A percentile compares a stretch with the other conserved stretches of the same genome.
These are phyloP conservation scores for Hymenoscyphus infarciens DNA, from an alignment of 2,329 filamentous ascomycete species.

Conservation along the genomic window DNA sequence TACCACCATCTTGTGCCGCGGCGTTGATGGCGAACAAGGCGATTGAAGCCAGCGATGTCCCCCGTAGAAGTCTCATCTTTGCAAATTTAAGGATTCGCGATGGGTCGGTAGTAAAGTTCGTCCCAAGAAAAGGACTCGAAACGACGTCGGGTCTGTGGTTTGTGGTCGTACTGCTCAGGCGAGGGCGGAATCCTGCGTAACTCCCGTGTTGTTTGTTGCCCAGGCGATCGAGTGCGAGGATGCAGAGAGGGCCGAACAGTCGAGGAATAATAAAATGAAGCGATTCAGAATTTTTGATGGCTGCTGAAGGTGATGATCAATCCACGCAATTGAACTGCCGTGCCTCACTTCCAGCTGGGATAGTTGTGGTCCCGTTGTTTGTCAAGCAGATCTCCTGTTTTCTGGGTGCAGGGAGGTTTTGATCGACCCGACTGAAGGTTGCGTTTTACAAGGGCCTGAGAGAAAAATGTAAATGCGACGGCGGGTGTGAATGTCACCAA, in stretches of 20 bases:
- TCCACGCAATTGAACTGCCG: constrained; percentile 6
- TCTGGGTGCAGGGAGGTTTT: neutral
- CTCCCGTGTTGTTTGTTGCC: constrained; percentile 5
- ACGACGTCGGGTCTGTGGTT: neutral
- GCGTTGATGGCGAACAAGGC: constrained; percentile 23
- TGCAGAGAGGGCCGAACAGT: neutral
- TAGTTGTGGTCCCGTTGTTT: constrained; percentile 5
- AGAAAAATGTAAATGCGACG: neutral
- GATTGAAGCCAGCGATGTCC: constrained; percentile 20
- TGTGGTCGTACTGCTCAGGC: constrained; percentile 12
- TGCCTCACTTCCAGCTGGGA: neutral
- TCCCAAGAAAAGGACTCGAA: neutral
- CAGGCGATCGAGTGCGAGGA: neutral
- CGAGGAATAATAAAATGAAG: neutral
- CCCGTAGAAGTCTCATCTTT: constrained; percentile 23
- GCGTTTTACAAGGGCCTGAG: neutral
- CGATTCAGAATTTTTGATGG: neutral
- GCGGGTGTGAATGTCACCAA: neutral
- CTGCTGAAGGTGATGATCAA: neutral
- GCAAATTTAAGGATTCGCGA: neutral
- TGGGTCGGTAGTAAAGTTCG: neutral
- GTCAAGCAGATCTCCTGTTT: constrained; percentile 11
- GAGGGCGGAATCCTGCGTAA: constrained; percentile 9
- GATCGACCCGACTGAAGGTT: neutral
- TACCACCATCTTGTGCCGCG: constrained; percentile 13